phyloP scores from a whole-genome alignment of 129 eudicot species.

The Flaveria brownii region DNA sequence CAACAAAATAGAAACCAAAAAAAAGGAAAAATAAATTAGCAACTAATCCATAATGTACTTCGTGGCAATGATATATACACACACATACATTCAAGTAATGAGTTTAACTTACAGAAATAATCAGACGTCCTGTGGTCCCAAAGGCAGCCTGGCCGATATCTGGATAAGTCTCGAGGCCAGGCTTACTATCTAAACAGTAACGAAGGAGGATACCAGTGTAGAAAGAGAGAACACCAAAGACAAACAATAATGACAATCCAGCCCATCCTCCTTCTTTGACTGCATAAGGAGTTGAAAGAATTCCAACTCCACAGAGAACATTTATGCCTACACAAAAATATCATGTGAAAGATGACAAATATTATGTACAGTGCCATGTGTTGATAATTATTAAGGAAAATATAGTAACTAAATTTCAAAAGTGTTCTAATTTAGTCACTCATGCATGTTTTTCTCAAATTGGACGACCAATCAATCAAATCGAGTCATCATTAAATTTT shows the following conservation, averaged over 20 bases:
- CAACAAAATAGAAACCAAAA: conserved; percentile 36
- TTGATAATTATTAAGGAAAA: too few relatives aligned
- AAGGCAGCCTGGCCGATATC: conserved; percentile 97
- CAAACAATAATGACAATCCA: conserved; percentile 53
- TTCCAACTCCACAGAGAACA: conserved; percentile 93
- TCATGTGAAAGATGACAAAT: background rate
- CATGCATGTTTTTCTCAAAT: too few relatives aligned
- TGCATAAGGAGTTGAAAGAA: conserved; percentile 87
- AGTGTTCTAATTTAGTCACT: too few relatives aligned
- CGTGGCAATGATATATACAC: background rate
- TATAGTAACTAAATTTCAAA: too few relatives aligned
- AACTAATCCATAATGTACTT: conserved; percentile 4
- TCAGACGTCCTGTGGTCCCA: conserved; percentile 68
- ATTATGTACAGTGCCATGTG: background rate
- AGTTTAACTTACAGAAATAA: conserved; percentile 63
- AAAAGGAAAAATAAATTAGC: conserved; percentile 27
- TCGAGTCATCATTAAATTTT: too few relatives aligned
- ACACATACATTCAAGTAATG: background rate
- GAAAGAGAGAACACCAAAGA: conserved; percentile 67
- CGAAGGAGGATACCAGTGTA: conserved; percentile 93
- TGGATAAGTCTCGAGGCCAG: conserved; percentile 92
- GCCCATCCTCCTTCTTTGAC: conserved; percentile 91
- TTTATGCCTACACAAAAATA: conserved; percentile 61
- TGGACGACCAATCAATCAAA: too few relatives aligned
- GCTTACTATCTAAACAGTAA: conserved; percentile 79